phyloP scores from a whole-genome alignment of 495 filamentous ascomycete species.

The Penicillium desertorum region DNA sequence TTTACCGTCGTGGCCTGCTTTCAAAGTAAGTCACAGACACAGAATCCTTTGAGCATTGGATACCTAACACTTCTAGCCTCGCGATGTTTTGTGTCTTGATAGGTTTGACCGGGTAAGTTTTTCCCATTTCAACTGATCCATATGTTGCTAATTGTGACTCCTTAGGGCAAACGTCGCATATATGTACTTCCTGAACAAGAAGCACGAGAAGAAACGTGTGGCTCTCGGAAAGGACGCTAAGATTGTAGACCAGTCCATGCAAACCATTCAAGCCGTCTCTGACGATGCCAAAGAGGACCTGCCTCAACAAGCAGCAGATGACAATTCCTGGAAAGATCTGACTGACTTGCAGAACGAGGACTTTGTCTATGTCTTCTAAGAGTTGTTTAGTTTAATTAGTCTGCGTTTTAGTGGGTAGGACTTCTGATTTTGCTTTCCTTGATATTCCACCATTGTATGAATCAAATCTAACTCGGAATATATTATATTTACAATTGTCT shows the following conservation, averaged over 20 bases:
- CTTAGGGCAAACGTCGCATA: constrained; percentile 44
- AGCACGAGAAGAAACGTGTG: constrained; percentile 49
- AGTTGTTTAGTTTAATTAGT: not conserved
- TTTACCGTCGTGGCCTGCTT: constrained; percentile 54
- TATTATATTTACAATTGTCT: not conserved
- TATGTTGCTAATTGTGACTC: not conserved
- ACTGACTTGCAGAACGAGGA: constrained; percentile 58
- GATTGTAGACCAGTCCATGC: constrained; percentile 41
- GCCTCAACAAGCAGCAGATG: constrained; percentile 46
- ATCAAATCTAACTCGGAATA: not conserved
- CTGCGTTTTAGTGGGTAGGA: not conserved
- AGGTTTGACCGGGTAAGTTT: constrained; percentile 42
- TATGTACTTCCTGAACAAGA: constrained; percentile 50
- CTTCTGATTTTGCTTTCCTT: not conserved
- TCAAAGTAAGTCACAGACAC: constrained; percentile 39
- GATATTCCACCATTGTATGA: not conserved
- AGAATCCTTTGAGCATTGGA: not conserved
- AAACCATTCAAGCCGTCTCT: constrained; percentile 41
- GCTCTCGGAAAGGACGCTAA: constrained; percentile 51
- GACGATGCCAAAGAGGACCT: constrained; percentile 37
- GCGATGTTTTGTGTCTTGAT: constrained; percentile 56
- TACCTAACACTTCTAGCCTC: constrained; percentile 33
- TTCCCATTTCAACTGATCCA: not conserved
- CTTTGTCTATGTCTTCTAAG: constrained; percentile 59
- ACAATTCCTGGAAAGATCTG: constrained; percentile 53